These are phyloP conservation scores for Globisporangium okanoganense DNA, from an alignment of 352 stramenopile genomes.

Conservation along the genomic window DNA sequence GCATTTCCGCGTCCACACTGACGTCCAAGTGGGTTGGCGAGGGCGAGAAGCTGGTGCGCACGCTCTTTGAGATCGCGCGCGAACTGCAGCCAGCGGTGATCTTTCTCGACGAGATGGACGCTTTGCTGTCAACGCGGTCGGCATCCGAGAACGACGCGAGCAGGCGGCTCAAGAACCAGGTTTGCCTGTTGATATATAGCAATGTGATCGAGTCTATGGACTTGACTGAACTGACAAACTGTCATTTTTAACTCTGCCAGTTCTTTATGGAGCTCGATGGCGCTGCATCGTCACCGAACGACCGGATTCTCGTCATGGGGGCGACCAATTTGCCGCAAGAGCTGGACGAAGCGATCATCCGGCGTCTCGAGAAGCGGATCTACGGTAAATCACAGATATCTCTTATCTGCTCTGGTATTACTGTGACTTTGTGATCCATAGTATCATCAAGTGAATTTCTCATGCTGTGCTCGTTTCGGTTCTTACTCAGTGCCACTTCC, in stretches of 20 bases:
- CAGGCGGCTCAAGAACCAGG: constrained; percentile 88
- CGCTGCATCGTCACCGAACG: constrained; percentile 57
- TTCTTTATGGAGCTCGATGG: constrained; percentile 89
- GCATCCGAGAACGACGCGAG: constrained; percentile 84
- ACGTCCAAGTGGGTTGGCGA: constrained; percentile 91
- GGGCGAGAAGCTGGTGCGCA: constrained; percentile 93
- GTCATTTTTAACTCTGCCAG: constrained; percentile 18
- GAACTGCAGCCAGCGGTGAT: constrained; percentile 83
- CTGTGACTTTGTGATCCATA: neutral
- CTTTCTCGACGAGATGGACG: constrained; percentile 90
- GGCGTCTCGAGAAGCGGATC: constrained; percentile 83
- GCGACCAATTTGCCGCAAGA: constrained; percentile 86
- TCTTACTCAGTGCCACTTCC: constrained; percentile 61
- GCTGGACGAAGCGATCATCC: constrained; percentile 84
- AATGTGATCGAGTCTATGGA: neutral
- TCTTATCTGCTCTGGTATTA: neutral
- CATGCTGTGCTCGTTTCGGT: neutral
- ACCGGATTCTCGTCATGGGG: constrained; percentile 86
- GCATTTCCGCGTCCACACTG: constrained; percentile 84
- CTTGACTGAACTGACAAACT: neutral
- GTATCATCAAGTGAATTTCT: too few species aligned
- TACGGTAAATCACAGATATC: constrained; percentile 70
- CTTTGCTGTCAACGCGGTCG: constrained; percentile 70
- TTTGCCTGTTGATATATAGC: constrained; percentile 7
- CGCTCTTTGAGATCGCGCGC: constrained; percentile 90